Conservation (phyloP, 1,284 basidiomycete species). For the Neolentinus lepideus region DNA sequence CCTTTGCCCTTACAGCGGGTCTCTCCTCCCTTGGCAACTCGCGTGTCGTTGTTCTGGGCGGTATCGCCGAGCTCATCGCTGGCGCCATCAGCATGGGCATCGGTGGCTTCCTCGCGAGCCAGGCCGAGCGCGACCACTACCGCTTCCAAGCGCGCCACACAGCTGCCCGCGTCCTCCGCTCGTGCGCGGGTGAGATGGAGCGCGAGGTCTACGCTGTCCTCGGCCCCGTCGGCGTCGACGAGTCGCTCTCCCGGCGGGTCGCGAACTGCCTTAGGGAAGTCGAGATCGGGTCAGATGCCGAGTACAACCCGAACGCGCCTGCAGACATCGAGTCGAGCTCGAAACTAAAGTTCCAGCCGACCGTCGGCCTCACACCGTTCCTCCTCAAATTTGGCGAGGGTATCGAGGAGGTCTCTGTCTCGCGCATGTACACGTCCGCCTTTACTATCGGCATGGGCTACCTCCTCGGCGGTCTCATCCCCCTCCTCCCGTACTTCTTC, state of each 20-base stretch:
- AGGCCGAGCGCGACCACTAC: constrained; percentile 94
- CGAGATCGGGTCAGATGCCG: constrained; percentile 35
- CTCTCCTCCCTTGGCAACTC: constrained; percentile 88
- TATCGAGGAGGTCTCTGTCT: constrained; percentile 60
- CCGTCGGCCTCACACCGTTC: constrained; percentile 84
- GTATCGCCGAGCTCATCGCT: constrained; percentile 88
- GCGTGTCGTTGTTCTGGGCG: constrained; percentile 84
- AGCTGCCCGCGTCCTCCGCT: constrained; percentile 76
- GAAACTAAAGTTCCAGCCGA: constrained; percentile 55
- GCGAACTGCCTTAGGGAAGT: constrained; percentile 67
- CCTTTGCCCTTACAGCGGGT: constrained; percentile 86
- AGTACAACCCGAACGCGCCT: constrained; percentile 16
- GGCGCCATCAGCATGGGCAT: constrained; percentile 98
- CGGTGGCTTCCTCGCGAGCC: constrained; percentile 94
- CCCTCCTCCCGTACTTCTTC: constrained; percentile 89
- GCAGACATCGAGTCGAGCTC: constrained; percentile 40
- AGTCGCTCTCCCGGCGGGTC: constrained; percentile 73
- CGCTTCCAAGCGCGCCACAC: constrained; percentile 75
- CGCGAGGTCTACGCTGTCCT: constrained; percentile 88
- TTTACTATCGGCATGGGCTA: constrained; percentile 89
- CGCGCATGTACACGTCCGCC: constrained; percentile 60
- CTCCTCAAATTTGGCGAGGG: constrained; percentile 91
- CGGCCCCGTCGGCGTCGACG: constrained; percentile 84
- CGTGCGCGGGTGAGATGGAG: constrained; percentile 92
- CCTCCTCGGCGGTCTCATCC: constrained; percentile 83